These are phyloP conservation scores for Microcyclospora pomicola DNA, from an alignment of 2,329 filamentous ascomycete genomes.

Conservation along the genomic window DNA sequence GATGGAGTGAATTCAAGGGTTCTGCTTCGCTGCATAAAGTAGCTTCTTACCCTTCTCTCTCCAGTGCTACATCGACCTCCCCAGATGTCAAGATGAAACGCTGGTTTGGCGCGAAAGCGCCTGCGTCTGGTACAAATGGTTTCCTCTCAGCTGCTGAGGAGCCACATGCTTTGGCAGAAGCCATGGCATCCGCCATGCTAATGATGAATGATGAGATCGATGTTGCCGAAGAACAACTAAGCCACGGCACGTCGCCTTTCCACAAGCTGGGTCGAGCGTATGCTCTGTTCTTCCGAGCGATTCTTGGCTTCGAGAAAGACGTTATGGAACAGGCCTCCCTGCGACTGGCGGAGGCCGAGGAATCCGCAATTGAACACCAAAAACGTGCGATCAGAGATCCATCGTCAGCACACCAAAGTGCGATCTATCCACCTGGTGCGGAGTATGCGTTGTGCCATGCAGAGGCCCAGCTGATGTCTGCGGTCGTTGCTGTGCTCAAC, in stretches of 20 bases:
- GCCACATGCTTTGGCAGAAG: too few relatives aligned
- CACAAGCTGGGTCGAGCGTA: slow-evolving; percentile 74
- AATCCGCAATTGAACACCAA: slow-evolving; percentile 60
- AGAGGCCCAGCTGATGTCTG: slow-evolving; percentile 76
- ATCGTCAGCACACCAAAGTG: slow-evolving; percentile 37
- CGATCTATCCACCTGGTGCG: slow-evolving; percentile 67
- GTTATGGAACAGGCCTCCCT: slow-evolving; percentile 73
- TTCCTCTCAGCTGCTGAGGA: too few relatives aligned
- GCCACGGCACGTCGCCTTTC: slow-evolving; percentile 66
- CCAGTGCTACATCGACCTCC: too few relatives aligned
- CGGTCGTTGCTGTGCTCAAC: slow-evolving; percentile 76
- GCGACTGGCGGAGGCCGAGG: slow-evolving; percentile 61
- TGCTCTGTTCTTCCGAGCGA: slow-evolving; percentile 70
- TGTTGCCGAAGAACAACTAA: slow-evolving; percentile 59
- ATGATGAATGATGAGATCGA: slow-evolving; percentile 49
- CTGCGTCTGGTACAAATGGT: too few relatives aligned
- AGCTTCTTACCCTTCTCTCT: too few relatives aligned
- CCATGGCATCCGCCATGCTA: too few relatives aligned
- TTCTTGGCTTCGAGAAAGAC: slow-evolving; percentile 82
- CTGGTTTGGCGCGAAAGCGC: too few relatives aligned
- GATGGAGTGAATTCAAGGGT: too few relatives aligned
- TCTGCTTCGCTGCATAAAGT: too few relatives aligned
- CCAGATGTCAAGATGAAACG: too few relatives aligned
- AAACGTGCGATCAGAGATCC: slow-evolving; percentile 56
- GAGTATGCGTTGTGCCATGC: slow-evolving; percentile 78